Percentiles rank a stretch among this genome's conserved stretches.
Evolutionary conservation across 1,284 basidiomycete genomes (phyloP).

Genomic region (Pisolithus thermaeus): DNA sequence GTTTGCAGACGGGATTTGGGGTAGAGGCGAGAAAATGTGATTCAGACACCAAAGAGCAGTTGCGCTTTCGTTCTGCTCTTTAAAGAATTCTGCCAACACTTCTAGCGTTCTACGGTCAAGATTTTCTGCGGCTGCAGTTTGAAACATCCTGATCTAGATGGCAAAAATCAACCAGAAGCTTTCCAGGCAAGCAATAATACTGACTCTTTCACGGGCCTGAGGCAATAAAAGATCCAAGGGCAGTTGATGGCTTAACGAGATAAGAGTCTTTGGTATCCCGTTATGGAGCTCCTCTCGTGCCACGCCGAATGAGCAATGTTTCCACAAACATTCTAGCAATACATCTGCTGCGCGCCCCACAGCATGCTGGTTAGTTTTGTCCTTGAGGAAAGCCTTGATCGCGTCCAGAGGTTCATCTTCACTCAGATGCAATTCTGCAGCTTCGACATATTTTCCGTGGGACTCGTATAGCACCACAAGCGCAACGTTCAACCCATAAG

Average conservation of each 20-base stretch:
- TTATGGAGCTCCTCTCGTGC: constrained; percentile 4
- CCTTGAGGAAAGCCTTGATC: constrained; percentile 40
- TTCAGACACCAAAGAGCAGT: not conserved
- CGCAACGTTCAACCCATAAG: constrained; percentile 48
- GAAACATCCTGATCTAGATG: not conserved
- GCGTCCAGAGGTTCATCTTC: constrained; percentile 48
- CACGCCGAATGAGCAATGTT: constrained; percentile 20
- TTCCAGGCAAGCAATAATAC: not conserved
- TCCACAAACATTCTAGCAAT: constrained; percentile 22
- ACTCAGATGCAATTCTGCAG: constrained; percentile 48
- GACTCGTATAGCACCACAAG: constrained; percentile 44
- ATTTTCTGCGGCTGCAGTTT: not conserved
- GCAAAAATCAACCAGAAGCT: not conserved
- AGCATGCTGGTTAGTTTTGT: constrained; percentile 25
- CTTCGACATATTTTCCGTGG: constrained; percentile 41
- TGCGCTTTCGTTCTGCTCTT: not conserved
- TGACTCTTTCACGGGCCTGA: not conserved
- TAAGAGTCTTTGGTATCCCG: constrained; percentile 8
- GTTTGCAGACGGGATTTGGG: not conserved
- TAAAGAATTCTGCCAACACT: not conserved
- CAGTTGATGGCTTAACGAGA: constrained; percentile 15
- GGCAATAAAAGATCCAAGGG: constrained; percentile 1
- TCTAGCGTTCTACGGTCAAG: not conserved
- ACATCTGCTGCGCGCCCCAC: constrained; percentile 27
- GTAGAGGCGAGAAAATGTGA: not conserved